phyloP scores from a whole-genome alignment of 176 grass and related monocot species.

The Hordeum marinum region DNA sequence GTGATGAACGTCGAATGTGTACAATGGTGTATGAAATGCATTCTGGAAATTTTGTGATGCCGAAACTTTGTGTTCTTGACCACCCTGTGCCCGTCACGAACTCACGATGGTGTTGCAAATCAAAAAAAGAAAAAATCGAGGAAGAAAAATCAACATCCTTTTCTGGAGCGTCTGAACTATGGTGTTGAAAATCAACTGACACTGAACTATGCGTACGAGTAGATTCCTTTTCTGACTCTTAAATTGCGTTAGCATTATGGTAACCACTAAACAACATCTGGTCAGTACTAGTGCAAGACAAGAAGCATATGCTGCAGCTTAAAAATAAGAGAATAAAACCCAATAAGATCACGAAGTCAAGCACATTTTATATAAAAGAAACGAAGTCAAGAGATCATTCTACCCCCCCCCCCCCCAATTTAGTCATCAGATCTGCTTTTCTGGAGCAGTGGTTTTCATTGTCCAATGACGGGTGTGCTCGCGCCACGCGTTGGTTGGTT shows the following conservation, averaged over 20 bases:
- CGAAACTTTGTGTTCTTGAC: background rate
- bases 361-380: no score
- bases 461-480: no score
- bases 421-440: no score
- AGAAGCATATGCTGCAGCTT: background rate
- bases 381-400: no score
- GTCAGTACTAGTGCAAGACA: background rate
- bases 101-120: conserved; percentile 24
- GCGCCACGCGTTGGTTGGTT: no score
- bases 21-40: conserved; percentile 17
- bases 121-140: no score
- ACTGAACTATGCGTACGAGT: background rate
- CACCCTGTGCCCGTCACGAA: background rate
- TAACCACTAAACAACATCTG: background rate
- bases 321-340: background rate
- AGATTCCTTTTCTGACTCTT: background rate
- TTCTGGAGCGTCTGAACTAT: no score
- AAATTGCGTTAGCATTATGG: background rate
- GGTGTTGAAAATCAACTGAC: conserved; percentile 13
- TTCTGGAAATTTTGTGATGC: conserved; percentile 23
- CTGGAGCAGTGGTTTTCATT: no score
- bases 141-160: no score
- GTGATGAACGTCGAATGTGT: conserved; percentile 13
- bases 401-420: no score
- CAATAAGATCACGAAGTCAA: background rate